Evolutionary conservation across 225 moss, liverwort and hornwort species (phyloP), one percentile per base, ranked within the genome.

Genomic region (Polytrichum formosum): DNA sequence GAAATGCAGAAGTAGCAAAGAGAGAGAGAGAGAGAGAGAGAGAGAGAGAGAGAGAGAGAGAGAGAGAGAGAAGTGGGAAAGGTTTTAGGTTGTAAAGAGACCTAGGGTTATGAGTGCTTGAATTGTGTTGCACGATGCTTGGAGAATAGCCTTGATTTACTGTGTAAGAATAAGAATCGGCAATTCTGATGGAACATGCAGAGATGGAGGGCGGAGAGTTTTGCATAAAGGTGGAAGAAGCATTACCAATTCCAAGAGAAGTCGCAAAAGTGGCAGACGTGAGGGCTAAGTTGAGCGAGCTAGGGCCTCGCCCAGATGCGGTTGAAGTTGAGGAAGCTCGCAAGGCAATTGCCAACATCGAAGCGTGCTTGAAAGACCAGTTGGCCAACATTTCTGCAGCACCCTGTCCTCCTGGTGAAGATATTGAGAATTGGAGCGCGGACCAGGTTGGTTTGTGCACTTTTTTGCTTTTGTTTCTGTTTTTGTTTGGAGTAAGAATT

Each of bases 311-410:
- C 27, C 82, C 86, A 35, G 86, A 86, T 18, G 83, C 83, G 29
- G 75, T 80, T 26, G 67, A 83, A 62, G 86, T 83, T 1, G 86
- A 86, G 70, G 86, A 83, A 68, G 86, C 86, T 6, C 80, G 80
- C 54, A 83, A 86, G 27, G 25, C 73, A 22, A 21, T 78, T 26
- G 67, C 66, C 23, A 65, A 55, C 16, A 66, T 86, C 16, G 67
- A 86, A 30, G 56, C 54, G 1, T 62, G 54, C 13, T 75, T 83
- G 75, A 73, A 71, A 20, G 80, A 73, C 6, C 77, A 83, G 58
- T 21, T 59, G 72, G 75, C 62, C 64, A 78, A 71, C 21, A 21
- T 65, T 26, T 55, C 33, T 26, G 21, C 73, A 33, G 64, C 22
- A 21, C 75, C 54, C 5, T 79, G 77, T 18, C 73, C 86, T 6